These are phyloP conservation scores for Microcos paniculata DNA, from an alignment of 345 rosid genomes.

Conservation along the genomic window DNA sequence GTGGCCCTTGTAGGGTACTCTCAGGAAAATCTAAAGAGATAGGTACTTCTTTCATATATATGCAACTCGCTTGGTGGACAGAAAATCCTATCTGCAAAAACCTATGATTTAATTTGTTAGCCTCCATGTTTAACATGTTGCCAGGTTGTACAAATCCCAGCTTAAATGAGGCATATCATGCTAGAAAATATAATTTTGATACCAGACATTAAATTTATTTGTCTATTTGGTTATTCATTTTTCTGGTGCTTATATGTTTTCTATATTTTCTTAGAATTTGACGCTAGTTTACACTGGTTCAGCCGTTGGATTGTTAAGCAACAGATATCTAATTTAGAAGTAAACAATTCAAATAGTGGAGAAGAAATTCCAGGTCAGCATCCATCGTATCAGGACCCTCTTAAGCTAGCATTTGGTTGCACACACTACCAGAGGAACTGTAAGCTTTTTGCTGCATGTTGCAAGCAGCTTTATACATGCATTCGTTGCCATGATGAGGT, in stretches of 20 bases:
- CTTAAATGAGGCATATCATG: neutral
- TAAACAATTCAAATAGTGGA: slow-evolving; percentile 25
- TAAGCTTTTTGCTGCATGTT: slow-evolving; percentile 69
- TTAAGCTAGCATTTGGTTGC: slow-evolving; percentile 50
- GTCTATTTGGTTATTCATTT: neutral
- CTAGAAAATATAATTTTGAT: slow-evolving; percentile 1
- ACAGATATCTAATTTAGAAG: slow-evolving; percentile 33
- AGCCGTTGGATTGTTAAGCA: slow-evolving; percentile 74
- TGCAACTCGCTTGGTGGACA: neutral
- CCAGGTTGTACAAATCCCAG: neutral
- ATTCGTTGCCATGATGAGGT: slow-evolving; percentile 84
- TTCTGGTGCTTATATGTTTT: neutral
- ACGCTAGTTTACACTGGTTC: slow-evolving; percentile 38
- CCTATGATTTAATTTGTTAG: neutral
- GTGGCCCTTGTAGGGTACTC: neutral
- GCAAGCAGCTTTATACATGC: slow-evolving; percentile 66
- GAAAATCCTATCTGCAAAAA: neutral
- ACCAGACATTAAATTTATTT: neutral
- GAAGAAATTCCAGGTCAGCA: slow-evolving; percentile 53
- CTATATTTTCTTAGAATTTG: slow-evolving; percentile 19
- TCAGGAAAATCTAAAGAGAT: neutral
- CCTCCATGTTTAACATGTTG: neutral
- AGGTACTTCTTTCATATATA: neutral
- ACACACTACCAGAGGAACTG: slow-evolving; percentile 79
- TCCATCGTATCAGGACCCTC: slow-evolving; percentile 59